Percentiles rank a stretch among this genome's conserved stretches.
phyloP scores from a whole-genome alignment of 2,329 filamentous ascomycete species.

The Orbilia oligospora region DNA sequence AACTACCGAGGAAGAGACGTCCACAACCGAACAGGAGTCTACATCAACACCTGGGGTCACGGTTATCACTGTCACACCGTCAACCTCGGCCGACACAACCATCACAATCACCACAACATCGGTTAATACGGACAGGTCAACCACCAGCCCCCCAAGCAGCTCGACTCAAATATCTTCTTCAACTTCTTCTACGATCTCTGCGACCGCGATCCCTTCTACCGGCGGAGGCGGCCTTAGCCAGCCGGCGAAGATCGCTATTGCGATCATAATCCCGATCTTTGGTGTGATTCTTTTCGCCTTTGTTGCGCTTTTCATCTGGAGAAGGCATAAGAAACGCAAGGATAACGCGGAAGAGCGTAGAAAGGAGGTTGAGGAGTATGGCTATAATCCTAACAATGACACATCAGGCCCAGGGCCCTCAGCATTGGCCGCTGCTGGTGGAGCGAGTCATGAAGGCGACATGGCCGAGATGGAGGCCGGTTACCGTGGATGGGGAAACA shows the following conservation, averaged over 20 bases:
- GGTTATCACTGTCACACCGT: constrained; percentile 61
- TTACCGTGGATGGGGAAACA: constrained; percentile 95
- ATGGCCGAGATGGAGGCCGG: constrained; percentile 85
- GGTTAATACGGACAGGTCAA: constrained; percentile 62
- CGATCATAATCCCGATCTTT: constrained; percentile 92
- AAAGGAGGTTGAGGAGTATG: constrained; percentile 97
- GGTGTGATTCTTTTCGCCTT: constrained; percentile 86
- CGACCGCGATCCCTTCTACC: constrained; percentile 61
- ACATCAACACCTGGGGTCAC: constrained; percentile 31
- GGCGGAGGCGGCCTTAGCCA: constrained; percentile 71
- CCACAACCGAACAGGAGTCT: constrained; percentile 53
- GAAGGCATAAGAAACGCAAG: constrained; percentile 87
- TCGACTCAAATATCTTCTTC: constrained; percentile 62
- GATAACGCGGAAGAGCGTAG: constrained; percentile 87
- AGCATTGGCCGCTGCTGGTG: constrained; percentile 68
- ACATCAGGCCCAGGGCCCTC: constrained; percentile 70
- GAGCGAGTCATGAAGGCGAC: constrained; percentile 74
- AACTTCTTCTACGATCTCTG: constrained; percentile 62
- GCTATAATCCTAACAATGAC: constrained; percentile 97
- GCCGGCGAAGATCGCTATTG: constrained; percentile 85
- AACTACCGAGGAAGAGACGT: constrained; percentile 31
- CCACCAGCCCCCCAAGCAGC: constrained; percentile 56
- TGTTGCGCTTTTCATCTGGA: constrained; percentile 85
- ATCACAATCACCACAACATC: constrained; percentile 64
- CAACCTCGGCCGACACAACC: constrained; percentile 61